phyloP scores from a whole-genome alignment of 1,139 yeast species.

The Zygosaccharomyces pseudobailii region DNA sequence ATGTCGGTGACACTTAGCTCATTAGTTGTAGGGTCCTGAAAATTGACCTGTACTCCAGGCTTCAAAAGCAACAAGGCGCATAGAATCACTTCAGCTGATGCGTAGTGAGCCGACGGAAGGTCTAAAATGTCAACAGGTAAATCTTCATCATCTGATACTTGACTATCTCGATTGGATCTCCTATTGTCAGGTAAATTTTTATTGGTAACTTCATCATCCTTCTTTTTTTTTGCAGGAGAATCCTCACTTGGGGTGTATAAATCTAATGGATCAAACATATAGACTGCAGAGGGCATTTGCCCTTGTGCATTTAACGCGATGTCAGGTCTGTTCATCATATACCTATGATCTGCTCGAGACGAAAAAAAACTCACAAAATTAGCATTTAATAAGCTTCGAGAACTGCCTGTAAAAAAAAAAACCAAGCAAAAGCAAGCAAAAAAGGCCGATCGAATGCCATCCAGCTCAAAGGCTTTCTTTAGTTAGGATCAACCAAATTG shows the following conservation, averaged over 20 bases:
- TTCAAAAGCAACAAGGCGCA: conserved; percentile 47
- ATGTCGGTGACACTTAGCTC: conserved; percentile 21
- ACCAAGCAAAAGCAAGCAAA: too few relatives aligned
- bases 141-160: conserved; percentile 18
- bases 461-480: too few relatives aligned
- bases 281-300: not conserved
- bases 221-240: not conserved
- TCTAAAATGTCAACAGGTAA: conserved; percentile 54
- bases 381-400: not conserved
- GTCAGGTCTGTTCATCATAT: not conserved
- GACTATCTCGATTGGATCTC: conserved; percentile 10
- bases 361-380: not conserved
- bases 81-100: conserved; percentile 47
- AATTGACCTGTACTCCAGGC: conserved; percentile 53
- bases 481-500: too few relatives aligned
- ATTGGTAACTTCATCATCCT: not conserved
- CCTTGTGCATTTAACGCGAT: not conserved
- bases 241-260: conserved; percentile 27
- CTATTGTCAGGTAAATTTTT: not conserved
- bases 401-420: not conserved
- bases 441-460: too few relatives aligned
- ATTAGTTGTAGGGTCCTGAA: conserved; percentile 24
- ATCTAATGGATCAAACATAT: conserved; percentile 37
- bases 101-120: conserved; percentile 52
- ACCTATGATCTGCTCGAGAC: not conserved